Conservation (phyloP, 2,329 filamentous ascomycete species). For the Clarireedia monteithiana region DNA sequence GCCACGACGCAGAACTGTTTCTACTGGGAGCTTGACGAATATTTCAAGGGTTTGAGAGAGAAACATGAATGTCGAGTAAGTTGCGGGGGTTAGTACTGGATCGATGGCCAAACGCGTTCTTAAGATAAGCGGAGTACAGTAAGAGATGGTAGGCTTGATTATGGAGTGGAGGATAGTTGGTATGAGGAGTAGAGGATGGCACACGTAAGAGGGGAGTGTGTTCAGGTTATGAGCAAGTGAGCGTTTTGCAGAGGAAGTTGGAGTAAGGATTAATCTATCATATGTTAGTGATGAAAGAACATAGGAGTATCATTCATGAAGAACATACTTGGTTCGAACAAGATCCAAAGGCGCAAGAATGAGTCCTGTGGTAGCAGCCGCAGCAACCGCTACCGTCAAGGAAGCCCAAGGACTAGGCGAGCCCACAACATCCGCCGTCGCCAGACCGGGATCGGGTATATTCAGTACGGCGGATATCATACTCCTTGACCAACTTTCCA, state of each 20-base stretch:
- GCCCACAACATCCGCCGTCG: constrained; percentile 59
- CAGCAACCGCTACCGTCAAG: constrained; percentile 60
- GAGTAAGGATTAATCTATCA: constrained; percentile 72
- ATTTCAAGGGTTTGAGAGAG: constrained; percentile 72
- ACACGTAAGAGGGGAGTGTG: constrained; percentile 69
- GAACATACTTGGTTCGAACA: constrained; percentile 60
- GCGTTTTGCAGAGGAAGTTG: constrained; percentile 67
- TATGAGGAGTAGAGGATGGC: constrained; percentile 61
- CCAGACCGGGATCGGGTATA: constrained; percentile 73
- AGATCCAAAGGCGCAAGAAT: constrained; percentile 83
- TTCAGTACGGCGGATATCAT: constrained; percentile 86
- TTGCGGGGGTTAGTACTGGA: constrained; percentile 68
- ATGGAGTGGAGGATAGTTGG: constrained; percentile 85
- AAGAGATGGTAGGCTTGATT: constrained; percentile 72
- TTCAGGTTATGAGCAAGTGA: constrained; percentile 67
- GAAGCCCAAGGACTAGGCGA: constrained; percentile 78
- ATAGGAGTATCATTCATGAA: not conserved
- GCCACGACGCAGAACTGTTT: constrained; percentile 83
- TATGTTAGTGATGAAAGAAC: constrained; percentile 23
- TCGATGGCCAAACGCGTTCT: constrained; percentile 81
- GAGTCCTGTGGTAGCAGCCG: constrained; percentile 65
- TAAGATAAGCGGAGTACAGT: constrained; percentile 77
- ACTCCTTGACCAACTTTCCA: constrained; percentile 89
- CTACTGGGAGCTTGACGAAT: constrained; percentile 79
- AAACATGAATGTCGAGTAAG: constrained; percentile 79